phyloP scores from a whole-genome alignment of 768 basidiomycete species.

The Mycena crocata region DNA sequence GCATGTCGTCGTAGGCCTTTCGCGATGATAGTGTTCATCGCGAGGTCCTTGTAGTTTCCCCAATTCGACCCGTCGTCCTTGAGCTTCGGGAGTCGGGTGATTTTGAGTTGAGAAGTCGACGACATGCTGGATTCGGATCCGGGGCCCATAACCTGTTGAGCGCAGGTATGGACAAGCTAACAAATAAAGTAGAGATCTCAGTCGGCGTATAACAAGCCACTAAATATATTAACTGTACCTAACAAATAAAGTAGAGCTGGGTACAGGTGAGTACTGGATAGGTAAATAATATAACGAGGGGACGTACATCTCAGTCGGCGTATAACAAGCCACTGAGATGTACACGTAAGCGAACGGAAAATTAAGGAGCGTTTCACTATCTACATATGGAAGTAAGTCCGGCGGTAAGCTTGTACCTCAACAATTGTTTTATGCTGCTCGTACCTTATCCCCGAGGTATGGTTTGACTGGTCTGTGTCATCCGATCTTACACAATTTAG shows the following conservation, averaged over 20 bases:
- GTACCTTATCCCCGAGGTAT: slow-evolving; percentile 53
- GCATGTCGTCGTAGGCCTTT: slow-evolving; percentile 41
- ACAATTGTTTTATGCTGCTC: slow-evolving; percentile 48
- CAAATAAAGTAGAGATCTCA: too few relatives aligned
- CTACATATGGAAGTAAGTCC: too few relatives aligned
- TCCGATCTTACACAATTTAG: too few relatives aligned
- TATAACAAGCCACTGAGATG: slow-evolving; percentile 5
- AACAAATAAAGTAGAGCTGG: neutral
- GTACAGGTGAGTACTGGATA: neutral
- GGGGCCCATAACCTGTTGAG: slow-evolving; percentile 49
- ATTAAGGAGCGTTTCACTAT: too few relatives aligned
- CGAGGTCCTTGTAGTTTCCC: slow-evolving; percentile 40
- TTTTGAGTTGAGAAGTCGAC: slow-evolving; percentile 29
- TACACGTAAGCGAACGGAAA: neutral
- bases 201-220: slow-evolving; percentile 30
- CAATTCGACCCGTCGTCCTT: slow-evolving; percentile 45
- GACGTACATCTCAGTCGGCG: slow-evolving; percentile 12
- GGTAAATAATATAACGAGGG: neutral
- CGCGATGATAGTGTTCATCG: slow-evolving; percentile 37
- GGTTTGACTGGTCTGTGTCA: too few relatives aligned
- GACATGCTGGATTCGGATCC: slow-evolving; percentile 20
- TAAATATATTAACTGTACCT: too few relatives aligned
- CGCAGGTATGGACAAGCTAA: too few relatives aligned
- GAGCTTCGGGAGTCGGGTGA: slow-evolving; percentile 39
- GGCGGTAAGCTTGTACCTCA: too few relatives aligned